Percentiles rank a stretch among this genome's conserved stretches.
Evolutionary conservation across 2,329 filamentous ascomycete species (phyloP).

Genomic region (Tolypocladium endophyticum): DNA sequence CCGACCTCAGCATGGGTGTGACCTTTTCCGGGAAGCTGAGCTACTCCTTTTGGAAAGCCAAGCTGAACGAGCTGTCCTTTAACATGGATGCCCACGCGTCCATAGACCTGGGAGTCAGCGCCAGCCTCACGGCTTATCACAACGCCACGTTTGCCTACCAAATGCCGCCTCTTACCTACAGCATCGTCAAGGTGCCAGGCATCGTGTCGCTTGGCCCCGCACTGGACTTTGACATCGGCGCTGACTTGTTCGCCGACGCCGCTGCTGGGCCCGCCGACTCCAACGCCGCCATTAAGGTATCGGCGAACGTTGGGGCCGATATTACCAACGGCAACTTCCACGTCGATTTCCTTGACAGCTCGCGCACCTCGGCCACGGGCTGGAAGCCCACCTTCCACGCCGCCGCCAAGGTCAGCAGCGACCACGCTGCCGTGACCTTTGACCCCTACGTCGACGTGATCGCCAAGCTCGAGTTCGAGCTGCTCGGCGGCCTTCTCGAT

Average conservation of each 20-base stretch:
- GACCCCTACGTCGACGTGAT: not conserved
- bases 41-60: not conserved
- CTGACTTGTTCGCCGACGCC: not conserved
- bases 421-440: not conserved
- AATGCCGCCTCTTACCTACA: not conserved
- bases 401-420: not conserved
- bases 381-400: not conserved
- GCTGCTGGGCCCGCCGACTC: too few relatives aligned
- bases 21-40: not conserved
- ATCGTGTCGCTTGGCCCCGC: not conserved
- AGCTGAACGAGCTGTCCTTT: not conserved
- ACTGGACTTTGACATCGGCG: not conserved
- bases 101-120: not conserved
- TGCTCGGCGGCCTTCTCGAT: not conserved
- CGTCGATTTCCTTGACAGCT: not conserved
- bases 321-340: not conserved
- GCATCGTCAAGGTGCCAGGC: not conserved
- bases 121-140: not conserved
- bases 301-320: not conserved
- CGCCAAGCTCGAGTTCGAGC: not conserved
- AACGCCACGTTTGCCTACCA: not conserved
- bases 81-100: not conserved
- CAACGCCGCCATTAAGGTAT: not conserved
- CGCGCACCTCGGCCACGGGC: not conserved
- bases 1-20: not conserved